A percentile compares a stretch with the other conserved stretches of the same genome.
Evolutionary conservation across 2,329 filamentous ascomycete species (phyloP).

Genomic region (Daldinia eschscholtzii): DNA sequence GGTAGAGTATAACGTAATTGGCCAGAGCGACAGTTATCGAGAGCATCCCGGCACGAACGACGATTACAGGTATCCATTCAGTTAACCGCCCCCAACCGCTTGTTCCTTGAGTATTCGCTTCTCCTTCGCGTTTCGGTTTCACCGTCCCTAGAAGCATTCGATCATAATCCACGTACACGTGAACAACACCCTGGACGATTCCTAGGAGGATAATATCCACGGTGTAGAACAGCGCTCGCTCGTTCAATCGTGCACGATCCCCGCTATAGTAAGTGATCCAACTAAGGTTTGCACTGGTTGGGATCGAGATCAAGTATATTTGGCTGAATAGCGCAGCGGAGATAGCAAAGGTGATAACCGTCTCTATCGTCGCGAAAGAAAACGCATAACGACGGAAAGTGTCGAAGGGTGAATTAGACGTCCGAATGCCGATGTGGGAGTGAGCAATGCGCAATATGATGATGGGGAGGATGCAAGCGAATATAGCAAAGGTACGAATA

Average conservation of each 20-base stretch:
- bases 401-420: slow-evolving; percentile 75
- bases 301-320: slow-evolving; percentile 80
- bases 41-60: slow-evolving; percentile 48
- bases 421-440: slow-evolving; percentile 80
- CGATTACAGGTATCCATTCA: slow-evolving; percentile 55
- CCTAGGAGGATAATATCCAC: slow-evolving; percentile 77
- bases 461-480: slow-evolving; percentile 79
- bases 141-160: slow-evolving; percentile 65
- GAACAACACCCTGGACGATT: slow-evolving; percentile 74
- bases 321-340: slow-evolving; percentile 86
- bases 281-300: slow-evolving; percentile 71
- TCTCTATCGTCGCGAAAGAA: slow-evolving; percentile 73
- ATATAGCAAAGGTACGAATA: slow-evolving; percentile 79
- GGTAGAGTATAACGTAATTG: slow-evolving; percentile 70
- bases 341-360: slow-evolving; percentile 79
- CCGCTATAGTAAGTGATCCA: slow-evolving; percentile 79
- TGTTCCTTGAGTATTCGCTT: slow-evolving; percentile 35
- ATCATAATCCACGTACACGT: slow-evolving; percentile 81
- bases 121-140: slow-evolving; percentile 46
- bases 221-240: slow-evolving; percentile 85
- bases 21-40: slow-evolving; percentile 55
- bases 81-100: slow-evolving; percentile 56
- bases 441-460: slow-evolving; percentile 89
- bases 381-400: slow-evolving; percentile 71
- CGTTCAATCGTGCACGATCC: slow-evolving; percentile 84